phyloP scores from a whole-genome alignment of 2,329 filamentous ascomycete species.

The Thermothelomyces thermophilus region DNA sequence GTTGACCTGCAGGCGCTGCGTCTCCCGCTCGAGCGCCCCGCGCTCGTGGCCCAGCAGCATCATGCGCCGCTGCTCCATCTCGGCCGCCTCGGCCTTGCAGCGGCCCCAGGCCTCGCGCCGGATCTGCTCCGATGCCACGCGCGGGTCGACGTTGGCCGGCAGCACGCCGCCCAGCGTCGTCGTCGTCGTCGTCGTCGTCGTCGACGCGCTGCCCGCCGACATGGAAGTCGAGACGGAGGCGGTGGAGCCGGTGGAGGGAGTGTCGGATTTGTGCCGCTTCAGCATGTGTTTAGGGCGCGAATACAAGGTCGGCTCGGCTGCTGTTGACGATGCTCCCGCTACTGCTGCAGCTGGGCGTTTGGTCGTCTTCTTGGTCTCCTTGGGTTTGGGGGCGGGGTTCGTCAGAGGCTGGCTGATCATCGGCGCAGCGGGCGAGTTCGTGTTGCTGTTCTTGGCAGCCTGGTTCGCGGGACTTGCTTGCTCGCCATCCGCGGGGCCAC shows the following conservation, averaged over 20 bases:
- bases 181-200: neutral
- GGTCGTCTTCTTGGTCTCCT: neutral
- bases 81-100: slow-evolving; percentile 17
- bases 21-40: slow-evolving; percentile 21
- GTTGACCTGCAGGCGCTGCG: slow-evolving; percentile 19
- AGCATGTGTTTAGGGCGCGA: neutral
- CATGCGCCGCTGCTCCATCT: slow-evolving; percentile 21
- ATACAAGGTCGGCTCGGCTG: neutral
- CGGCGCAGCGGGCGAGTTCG: neutral
- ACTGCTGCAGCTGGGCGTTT: neutral
- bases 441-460: neutral
- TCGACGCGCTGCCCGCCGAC: neutral
- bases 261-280: slow-evolving; percentile 4
- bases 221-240: neutral
- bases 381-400: neutral
- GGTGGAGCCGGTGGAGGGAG: neutral
- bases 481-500: neutral
- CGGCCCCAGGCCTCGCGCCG: slow-evolving; percentile 20
- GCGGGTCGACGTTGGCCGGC: slow-evolving; percentile 15
- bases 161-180: slow-evolving; percentile 13
- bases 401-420: neutral
- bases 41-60: slow-evolving; percentile 20
- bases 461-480: neutral
- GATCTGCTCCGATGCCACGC: slow-evolving; percentile 20
- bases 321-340: too few species aligned